These are phyloP conservation scores for Rhazya stricta DNA, from an alignment of 257 asterid genomes.

Conservation along the genomic window DNA sequence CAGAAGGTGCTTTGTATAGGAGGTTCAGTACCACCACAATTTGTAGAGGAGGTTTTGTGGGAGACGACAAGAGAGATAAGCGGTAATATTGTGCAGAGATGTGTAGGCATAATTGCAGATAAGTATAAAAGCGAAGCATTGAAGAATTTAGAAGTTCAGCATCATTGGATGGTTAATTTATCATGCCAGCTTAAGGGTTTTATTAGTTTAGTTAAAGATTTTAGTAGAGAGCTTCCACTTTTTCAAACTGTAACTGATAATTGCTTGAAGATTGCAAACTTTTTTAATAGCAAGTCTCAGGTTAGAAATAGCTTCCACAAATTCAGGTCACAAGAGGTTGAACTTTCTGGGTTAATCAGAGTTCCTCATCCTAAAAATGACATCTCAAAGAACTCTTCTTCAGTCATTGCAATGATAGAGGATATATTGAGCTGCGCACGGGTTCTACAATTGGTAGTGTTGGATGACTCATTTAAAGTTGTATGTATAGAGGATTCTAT, in stretches of 20 bases:
- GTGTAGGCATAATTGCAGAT: slow-evolving; percentile 74
- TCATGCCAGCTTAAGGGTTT: slow-evolving; percentile 71
- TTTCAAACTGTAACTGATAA: slow-evolving; percentile 49
- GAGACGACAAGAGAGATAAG: slow-evolving; percentile 51
- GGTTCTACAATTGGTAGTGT: slow-evolving; percentile 46
- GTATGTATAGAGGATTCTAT: slow-evolving; percentile 43
- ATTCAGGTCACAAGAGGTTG: slow-evolving; percentile 53
- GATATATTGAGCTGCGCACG: slow-evolving; percentile 56
- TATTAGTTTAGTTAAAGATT: slow-evolving; percentile 65
- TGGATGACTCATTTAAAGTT: slow-evolving; percentile 60
- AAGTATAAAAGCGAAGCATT: slow-evolving; percentile 66
- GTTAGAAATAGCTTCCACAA: slow-evolving; percentile 55
- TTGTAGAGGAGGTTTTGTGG: slow-evolving; percentile 68
- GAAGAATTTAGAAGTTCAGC: slow-evolving; percentile 56
- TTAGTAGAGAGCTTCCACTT: slow-evolving; percentile 58
- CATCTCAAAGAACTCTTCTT: slow-evolving; percentile 40
- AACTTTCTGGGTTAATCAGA: slow-evolving; percentile 45
- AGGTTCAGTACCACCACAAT: slow-evolving; percentile 48
- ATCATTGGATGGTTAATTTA: slow-evolving; percentile 81
- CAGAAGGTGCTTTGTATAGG: slow-evolving; percentile 46
- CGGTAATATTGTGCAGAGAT: slow-evolving; percentile 44
- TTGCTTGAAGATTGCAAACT: slow-evolving; percentile 59
- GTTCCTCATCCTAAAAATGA: slow-evolving; percentile 50
- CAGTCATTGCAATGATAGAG: slow-evolving; percentile 59
- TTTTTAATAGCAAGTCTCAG: slow-evolving; percentile 54